These are phyloP conservation scores for Coniochaeta prunicola DNA, from an alignment of 2,329 filamentous ascomycete species.

Conservation along the genomic window DNA sequence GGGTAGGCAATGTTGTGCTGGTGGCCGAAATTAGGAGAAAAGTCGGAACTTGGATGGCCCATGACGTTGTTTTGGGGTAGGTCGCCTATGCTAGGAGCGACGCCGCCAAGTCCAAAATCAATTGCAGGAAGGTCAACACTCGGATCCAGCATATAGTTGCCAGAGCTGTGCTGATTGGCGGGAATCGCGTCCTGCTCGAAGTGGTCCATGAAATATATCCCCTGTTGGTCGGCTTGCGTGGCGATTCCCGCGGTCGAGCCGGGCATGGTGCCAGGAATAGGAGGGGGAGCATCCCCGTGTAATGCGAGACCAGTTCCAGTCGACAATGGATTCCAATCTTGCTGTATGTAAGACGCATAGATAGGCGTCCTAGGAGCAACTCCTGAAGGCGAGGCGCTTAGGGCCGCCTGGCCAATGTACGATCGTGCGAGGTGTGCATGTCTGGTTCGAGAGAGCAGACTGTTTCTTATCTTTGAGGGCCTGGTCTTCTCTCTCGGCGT, in stretches of 20 bases:
- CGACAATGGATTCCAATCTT: background rate
- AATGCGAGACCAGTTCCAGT: background rate
- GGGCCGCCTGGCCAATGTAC: no score
- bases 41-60: no score
- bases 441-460: no score
- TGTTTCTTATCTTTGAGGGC: no score
- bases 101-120: background rate
- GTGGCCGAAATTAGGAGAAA: background rate
- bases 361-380: background rate
- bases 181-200: background rate
- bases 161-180: background rate
- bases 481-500: no score
- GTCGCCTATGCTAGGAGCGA: background rate
- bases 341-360: background rate
- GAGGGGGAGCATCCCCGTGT: background rate
- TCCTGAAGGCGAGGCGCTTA: no score
- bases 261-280: background rate
- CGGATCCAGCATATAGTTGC: background rate
- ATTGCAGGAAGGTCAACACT: no score
- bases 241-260: background rate
- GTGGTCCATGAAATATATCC: background rate
- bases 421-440: no score
- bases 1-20: background rate
- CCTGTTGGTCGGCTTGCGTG: background rate
- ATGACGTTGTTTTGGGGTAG: no score